Percentiles rank a stretch among this genome's conserved stretches.
phyloP scores from a whole-genome alignment of 2,329 filamentous ascomycete genomes.

The Neocatenulostroma microsporum region DNA sequence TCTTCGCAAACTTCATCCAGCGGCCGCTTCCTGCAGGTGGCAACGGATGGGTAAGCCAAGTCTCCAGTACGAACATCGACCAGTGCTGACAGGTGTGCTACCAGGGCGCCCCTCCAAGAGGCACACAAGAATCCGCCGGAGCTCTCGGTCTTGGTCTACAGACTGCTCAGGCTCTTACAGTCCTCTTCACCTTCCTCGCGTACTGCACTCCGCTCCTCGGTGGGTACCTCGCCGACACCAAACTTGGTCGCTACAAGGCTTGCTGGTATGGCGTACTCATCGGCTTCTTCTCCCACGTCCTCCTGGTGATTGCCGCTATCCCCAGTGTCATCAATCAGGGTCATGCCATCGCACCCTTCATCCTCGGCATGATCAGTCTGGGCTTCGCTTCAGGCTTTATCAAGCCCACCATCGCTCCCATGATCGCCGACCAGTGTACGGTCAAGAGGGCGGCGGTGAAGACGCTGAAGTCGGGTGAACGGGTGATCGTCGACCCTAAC shows the following conservation, averaged over 20 bases:
- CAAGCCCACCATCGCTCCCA: conserved; percentile 63
- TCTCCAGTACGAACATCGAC: too few relatives aligned
- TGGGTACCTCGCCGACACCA: conserved; percentile 30
- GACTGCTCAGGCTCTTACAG: conserved; percentile 36
- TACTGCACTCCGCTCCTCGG: conserved; percentile 40
- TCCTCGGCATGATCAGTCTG: too few relatives aligned
- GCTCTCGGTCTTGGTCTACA: conserved; percentile 35
- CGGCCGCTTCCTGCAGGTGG: conserved; percentile 23
- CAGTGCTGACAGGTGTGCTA: too few relatives aligned
- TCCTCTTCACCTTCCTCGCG: conserved; percentile 42
- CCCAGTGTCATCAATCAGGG: conserved; percentile 12
- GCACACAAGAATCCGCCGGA: too few relatives aligned
- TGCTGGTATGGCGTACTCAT: conserved; percentile 16
- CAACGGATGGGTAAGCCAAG: too few relatives aligned
- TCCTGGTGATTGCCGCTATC: conserved; percentile 15
- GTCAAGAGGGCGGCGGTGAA: conserved; percentile 33
- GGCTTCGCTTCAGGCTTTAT: conserved; percentile 46
- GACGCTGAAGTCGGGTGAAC: conserved; percentile 34
- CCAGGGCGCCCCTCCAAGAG: too few relatives aligned
- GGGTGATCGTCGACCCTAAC: conserved; percentile 40
- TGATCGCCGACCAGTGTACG: conserved; percentile 40
- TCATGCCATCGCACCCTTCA: conserved; percentile 27
- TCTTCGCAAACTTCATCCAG: conserved; percentile 44
- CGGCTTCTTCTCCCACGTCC: conserved; percentile 14
- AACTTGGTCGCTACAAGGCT: conserved; percentile 14